Conservation (phyloP, 352 stramenopile genomes). For the Pythium guiyangense region DNA sequence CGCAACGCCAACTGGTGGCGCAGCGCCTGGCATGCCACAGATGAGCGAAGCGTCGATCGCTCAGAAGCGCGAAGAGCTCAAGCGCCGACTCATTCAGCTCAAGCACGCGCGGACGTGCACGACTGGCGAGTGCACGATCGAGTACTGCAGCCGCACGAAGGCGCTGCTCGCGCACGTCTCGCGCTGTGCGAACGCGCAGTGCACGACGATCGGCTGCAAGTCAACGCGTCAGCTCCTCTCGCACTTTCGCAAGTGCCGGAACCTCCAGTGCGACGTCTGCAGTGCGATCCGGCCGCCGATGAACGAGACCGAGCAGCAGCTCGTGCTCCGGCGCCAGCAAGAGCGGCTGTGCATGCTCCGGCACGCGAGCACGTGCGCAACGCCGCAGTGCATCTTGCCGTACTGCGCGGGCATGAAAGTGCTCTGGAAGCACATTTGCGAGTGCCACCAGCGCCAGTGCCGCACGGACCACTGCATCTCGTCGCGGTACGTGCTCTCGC, state of each 20-base stretch:
- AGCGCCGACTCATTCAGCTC: slow-evolving; percentile 79
- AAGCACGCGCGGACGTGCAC: slow-evolving; percentile 86
- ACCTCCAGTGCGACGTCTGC: slow-evolving; percentile 85
- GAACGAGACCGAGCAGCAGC: slow-evolving; percentile 82
- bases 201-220: slow-evolving; percentile 85
- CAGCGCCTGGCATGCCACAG: slow-evolving; percentile 47
- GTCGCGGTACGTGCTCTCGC: slow-evolving; percentile 83
- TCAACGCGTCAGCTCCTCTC: slow-evolving; percentile 83
- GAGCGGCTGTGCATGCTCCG: slow-evolving; percentile 87
- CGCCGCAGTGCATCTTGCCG: slow-evolving; percentile 62
- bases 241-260: slow-evolving; percentile 85
- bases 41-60: slow-evolving; percentile 82
- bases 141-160: slow-evolving; percentile 82
- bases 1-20: slow-evolving; percentile 20
- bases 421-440: slow-evolving; percentile 89
- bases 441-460: slow-evolving; percentile 86
- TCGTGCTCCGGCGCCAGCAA: slow-evolving; percentile 82
- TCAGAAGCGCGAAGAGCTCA: slow-evolving; percentile 83
- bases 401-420: slow-evolving; percentile 88
- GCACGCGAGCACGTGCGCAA: slow-evolving; percentile 75
- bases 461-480: slow-evolving; percentile 87
- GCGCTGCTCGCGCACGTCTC: slow-evolving; percentile 77
- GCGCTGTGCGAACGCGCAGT: slow-evolving; percentile 79
- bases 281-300: slow-evolving; percentile 85
- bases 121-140: slow-evolving; percentile 61